A percentile compares a stretch with the other conserved stretches of the same genome.
phyloP scores from a whole-genome alignment of 2,329 filamentous ascomycete genomes.

The Botrytis sinoallii region DNA sequence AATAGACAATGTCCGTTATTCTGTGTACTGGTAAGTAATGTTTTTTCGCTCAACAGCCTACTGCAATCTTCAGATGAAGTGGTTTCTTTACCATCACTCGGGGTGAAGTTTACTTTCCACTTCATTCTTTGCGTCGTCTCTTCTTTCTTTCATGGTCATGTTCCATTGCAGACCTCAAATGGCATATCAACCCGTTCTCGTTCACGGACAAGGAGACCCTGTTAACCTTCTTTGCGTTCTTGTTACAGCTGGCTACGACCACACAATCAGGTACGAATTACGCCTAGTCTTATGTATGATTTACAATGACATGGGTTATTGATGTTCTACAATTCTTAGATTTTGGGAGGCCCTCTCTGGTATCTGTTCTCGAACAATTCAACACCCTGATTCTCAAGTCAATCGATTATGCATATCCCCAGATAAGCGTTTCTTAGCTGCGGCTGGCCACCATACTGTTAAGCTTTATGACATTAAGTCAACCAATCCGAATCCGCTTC shows the following conservation, averaged over 20 bases:
- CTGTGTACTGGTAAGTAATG: conserved; percentile 11
- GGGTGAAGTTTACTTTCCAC: neutral
- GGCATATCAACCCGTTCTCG: neutral
- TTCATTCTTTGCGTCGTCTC: neutral
- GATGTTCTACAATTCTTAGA: conserved; percentile 45
- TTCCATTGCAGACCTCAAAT: neutral
- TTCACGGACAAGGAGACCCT: conserved; percentile 18
- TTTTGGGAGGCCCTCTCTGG: conserved; percentile 99
- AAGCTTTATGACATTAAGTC: conserved; percentile 99
- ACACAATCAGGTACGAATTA: conserved; percentile 62
- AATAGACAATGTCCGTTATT: conserved; percentile 13
- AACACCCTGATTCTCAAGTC: conserved; percentile 96
- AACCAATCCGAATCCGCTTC: conserved; percentile 88
- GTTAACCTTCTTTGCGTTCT: conserved; percentile 30
- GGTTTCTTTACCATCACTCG: neutral
- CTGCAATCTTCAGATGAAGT: neutral
- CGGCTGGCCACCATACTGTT: conserved; percentile 74
- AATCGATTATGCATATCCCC: conserved; percentile 98
- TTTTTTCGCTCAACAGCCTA: neutral
- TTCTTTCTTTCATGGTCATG: neutral
- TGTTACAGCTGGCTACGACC: conserved; percentile 64
- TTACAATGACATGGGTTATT: conserved; percentile 18
- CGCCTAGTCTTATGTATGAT: neutral
- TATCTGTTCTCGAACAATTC: conserved; percentile 96
- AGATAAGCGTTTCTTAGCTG: conserved; percentile 88